Conservation (phyloP, 2,329 filamentous ascomycete genomes). For the Trichoderma brevicompactum region DNA sequence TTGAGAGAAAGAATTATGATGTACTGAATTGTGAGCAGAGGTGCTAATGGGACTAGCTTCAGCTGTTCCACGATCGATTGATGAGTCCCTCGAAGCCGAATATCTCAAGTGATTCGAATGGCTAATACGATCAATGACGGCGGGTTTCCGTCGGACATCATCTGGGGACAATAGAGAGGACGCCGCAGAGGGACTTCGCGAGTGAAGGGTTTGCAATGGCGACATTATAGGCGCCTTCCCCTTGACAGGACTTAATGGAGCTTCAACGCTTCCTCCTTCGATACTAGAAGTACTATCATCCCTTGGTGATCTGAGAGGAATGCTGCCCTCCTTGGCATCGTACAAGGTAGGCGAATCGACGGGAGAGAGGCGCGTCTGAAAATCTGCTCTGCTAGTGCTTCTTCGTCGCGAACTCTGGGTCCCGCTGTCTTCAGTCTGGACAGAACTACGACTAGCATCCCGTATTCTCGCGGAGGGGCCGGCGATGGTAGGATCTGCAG, state of each 20-base stretch:
- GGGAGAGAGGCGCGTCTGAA: constrained; percentile 43
- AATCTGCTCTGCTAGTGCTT: constrained; percentile 51
- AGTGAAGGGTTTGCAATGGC: constrained; percentile 43
- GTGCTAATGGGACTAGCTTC: constrained; percentile 62
- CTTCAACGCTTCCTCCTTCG: constrained; percentile 52
- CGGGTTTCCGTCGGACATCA: constrained; percentile 51
- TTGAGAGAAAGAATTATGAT: constrained; percentile 60
- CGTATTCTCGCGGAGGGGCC: constrained; percentile 54
- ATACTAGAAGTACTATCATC: constrained; percentile 50
- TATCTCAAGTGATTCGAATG: constrained; percentile 49
- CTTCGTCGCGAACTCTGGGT: constrained; percentile 45
- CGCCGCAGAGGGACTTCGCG: constrained; percentile 42
- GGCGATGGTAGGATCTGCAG: constrained; percentile 51
- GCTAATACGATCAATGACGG: constrained; percentile 61
- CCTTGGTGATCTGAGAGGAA: constrained; percentile 43
- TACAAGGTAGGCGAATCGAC: constrained; percentile 44
- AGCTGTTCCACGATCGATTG: constrained; percentile 59
- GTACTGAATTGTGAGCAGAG: constrained; percentile 61
- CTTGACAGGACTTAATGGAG: constrained; percentile 47
- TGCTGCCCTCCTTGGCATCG: constrained; percentile 44
- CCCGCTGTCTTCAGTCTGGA: constrained; percentile 51
- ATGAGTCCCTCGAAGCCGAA: constrained; percentile 61
- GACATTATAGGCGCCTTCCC: constrained; percentile 40
- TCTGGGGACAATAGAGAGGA: constrained; percentile 46
- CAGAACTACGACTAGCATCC: constrained; percentile 50